A percentile compares a stretch with the other conserved stretches of the same genome.
These are phyloP conservation scores for Flaveria bidentis DNA, from an alignment of 129 eudicot genomes.

Conservation along the genomic window DNA sequence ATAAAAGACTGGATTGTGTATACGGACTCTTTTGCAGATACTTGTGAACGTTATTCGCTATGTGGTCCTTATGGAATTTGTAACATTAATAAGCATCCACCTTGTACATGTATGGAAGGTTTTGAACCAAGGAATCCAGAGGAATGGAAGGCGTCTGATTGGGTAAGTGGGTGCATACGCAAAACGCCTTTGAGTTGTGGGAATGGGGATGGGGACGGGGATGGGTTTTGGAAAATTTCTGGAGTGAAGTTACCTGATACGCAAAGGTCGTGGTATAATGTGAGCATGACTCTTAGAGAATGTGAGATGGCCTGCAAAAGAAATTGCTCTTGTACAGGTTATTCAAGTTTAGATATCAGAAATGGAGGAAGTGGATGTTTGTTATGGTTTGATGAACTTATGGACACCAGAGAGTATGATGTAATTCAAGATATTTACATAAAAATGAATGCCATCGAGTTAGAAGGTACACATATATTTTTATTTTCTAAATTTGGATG, in stretches of 20 bases:
- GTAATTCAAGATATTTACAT: constrained; percentile 29
- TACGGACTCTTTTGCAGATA: not conserved
- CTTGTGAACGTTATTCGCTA: constrained; percentile 24
- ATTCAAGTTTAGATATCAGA: constrained; percentile 25
- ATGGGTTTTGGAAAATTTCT: constrained; percentile 28
- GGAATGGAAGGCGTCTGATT: constrained; percentile 18
- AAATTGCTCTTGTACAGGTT: constrained; percentile 45
- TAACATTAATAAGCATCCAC: constrained; percentile 17
- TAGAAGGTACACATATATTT: not conserved
- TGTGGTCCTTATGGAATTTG: constrained; percentile 34
- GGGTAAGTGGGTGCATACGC: constrained; percentile 33
- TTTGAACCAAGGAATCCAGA: constrained; percentile 20
- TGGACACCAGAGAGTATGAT: constrained; percentile 21
- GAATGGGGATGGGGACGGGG: constrained; percentile 20
- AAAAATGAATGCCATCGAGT: constrained; percentile 27
- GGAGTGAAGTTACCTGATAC: constrained; percentile 39
- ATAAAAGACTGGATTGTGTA: constrained; percentile 13
- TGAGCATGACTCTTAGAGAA: constrained; percentile 21
- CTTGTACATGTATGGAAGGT: constrained; percentile 29
- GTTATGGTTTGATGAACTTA: constrained; percentile 21
- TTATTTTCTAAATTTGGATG: too few species aligned
- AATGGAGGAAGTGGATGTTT: constrained; percentile 49
- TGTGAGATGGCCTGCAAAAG: constrained; percentile 36
- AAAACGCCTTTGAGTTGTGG: constrained; percentile 22
- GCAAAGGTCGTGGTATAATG: constrained; percentile 13